These are phyloP conservation scores for Phoenix dactylifera DNA, from an alignment of 176 grass and related monocot genomes.

Conservation along the genomic window DNA sequence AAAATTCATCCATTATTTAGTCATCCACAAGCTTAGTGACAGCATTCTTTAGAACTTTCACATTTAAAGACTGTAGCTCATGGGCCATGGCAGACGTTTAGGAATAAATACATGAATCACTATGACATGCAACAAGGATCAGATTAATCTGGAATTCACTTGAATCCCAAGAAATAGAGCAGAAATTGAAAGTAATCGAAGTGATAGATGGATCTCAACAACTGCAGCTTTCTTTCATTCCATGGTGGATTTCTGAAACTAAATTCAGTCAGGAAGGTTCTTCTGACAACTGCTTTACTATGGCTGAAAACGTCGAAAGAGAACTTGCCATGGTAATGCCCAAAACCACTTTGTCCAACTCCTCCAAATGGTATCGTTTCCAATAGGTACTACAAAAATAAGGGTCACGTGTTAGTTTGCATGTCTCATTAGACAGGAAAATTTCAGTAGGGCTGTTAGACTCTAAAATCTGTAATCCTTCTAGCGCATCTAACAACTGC, in stretches of 20 bases:
- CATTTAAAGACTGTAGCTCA: no score
- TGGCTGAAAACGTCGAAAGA: conserved; percentile 93
- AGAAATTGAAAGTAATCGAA: conserved; percentile 51
- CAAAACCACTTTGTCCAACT: conserved; percentile 72
- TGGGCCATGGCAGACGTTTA: no score
- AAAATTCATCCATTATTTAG: no score
- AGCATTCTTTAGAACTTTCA: no score
- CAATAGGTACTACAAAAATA: conserved; percentile 34
- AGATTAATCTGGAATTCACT: conserved; percentile 7
- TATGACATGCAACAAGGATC: no score
- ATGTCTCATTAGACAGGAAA: no score
- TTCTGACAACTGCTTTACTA: conserved; percentile 53
- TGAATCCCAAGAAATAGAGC: conserved; percentile 50
- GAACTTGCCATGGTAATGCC: conserved; percentile 89
- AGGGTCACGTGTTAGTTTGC: no score
- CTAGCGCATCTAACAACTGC: no score
- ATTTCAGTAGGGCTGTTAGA: no score
- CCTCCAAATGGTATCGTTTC: conserved; percentile 81
- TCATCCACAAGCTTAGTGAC: no score
- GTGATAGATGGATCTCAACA: conserved; percentile 49
- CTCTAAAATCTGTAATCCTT: no score
- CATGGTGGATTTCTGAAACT: conserved; percentile 73
- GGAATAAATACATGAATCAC: no score
- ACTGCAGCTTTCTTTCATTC: conserved; percentile 52
- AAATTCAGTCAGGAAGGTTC: conserved; percentile 57